These are phyloP conservation scores for Saccharomyces uvarum DNA, from an alignment of 1,139 yeast genomes.

Conservation along the genomic window DNA sequence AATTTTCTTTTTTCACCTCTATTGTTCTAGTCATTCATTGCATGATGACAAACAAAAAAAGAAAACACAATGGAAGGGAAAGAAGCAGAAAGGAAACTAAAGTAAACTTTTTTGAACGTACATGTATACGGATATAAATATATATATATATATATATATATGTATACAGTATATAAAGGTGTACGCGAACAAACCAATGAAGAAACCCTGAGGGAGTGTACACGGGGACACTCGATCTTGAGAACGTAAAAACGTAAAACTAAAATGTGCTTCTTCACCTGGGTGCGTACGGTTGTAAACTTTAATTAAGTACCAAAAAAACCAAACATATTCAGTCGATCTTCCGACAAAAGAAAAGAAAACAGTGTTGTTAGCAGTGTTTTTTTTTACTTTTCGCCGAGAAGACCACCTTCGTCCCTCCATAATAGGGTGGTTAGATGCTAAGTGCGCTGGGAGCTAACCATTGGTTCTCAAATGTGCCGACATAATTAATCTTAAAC, in stretches of 20 bases:
- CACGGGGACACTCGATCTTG: not conserved
- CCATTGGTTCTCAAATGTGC: conserved; percentile 28
- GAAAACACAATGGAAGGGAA: not conserved
- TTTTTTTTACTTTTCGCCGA: not conserved
- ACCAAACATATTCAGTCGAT: conserved; percentile 30
- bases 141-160: not conserved
- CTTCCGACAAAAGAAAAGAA: not conserved
- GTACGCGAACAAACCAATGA: not conserved
- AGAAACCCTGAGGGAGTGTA: not conserved
- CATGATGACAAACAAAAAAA: not conserved
- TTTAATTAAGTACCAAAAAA: conserved; percentile 20
- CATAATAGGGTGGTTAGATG: conserved; percentile 24
- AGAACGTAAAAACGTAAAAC: not conserved
- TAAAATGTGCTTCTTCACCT: not conserved
- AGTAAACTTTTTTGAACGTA: not conserved
- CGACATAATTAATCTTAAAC: not conserved
- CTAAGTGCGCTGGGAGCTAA: conserved; percentile 2
- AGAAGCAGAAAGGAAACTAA: not conserved
- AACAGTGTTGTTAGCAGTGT: not conserved
- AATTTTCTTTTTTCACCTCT: not conserved
- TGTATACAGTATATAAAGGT: not conserved
- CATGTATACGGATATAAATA: not conserved
- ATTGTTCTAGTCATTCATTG: not conserved
- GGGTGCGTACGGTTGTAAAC: not conserved
- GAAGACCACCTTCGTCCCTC: conserved; percentile 30